Evolutionary conservation across 495 filamentous ascomycete species (phyloP).

Genomic region (Amphirosellinia nigrospora): DNA sequence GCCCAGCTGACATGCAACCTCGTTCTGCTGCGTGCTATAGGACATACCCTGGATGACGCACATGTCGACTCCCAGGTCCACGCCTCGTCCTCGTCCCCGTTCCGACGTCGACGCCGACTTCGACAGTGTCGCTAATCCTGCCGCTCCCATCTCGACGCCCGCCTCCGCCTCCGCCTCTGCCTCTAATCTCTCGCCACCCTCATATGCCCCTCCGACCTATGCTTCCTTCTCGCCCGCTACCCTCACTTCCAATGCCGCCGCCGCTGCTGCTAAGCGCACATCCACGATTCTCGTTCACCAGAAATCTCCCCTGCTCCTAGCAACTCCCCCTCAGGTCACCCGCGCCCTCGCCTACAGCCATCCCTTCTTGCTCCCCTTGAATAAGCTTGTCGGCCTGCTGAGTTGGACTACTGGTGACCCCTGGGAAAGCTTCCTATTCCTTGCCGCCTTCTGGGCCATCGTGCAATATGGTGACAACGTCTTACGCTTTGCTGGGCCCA

Average conservation of each 20-base stretch:
- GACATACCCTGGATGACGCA: constrained; percentile 57
- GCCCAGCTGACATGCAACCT: constrained; percentile 34
- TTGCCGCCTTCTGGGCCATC: constrained; percentile 82
- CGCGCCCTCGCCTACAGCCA: constrained; percentile 92
- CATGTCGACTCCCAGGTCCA: constrained; percentile 53
- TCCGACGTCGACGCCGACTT: constrained; percentile 29
- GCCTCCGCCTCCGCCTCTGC: constrained; percentile 87
- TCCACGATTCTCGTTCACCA: constrained; percentile 95
- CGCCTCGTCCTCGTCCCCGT: constrained; percentile 35
- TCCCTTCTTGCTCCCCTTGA: constrained; percentile 86
- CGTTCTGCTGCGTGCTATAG: constrained; percentile 33
- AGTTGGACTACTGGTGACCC: constrained; percentile 94
- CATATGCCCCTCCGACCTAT: constrained; percentile 69
- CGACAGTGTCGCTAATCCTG: constrained; percentile 31
- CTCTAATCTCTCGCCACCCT: constrained; percentile 63
- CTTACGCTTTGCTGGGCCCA: constrained; percentile 78
- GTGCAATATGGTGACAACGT: constrained; percentile 85
- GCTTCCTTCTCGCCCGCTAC: constrained; percentile 88
- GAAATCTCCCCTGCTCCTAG: constrained; percentile 90
- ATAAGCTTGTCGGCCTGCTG: constrained; percentile 79
- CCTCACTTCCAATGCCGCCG: constrained; percentile 58
- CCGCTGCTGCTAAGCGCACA: constrained; percentile 74
- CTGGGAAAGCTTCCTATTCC: constrained; percentile 94
- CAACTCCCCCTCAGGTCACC: constrained; percentile 92
- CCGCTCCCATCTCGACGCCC: constrained; percentile 57